Conservation (phyloP, 148 eudicot species). For the Cornus kousa region DNA sequence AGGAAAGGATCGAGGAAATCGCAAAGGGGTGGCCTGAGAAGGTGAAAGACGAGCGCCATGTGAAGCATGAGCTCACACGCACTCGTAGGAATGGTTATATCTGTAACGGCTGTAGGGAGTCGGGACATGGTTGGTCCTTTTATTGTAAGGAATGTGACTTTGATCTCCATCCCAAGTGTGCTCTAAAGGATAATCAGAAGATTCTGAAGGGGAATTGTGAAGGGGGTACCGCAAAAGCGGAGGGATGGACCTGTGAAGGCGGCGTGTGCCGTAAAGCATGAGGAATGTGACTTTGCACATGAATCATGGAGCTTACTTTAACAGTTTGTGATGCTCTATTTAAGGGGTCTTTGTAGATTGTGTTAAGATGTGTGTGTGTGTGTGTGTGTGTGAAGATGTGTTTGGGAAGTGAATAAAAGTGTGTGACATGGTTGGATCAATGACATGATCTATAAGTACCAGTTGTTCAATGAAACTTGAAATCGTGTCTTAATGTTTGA, state of each 20-base stretch:
- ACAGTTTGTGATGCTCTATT: not conserved
- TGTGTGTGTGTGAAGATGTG: not conserved
- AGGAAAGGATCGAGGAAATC: constrained; percentile 27
- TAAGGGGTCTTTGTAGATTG: not conserved
- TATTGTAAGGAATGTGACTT: not conserved
- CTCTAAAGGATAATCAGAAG: not conserved
- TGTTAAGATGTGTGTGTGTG: not conserved
- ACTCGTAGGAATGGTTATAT: not conserved
- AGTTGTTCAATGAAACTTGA: no score
- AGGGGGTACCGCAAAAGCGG: not conserved
- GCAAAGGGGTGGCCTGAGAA: constrained; percentile 39
- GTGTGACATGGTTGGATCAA: no score
- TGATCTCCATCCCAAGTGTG: not conserved
- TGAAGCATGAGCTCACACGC: not conserved
- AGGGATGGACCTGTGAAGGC: constrained; percentile 50
- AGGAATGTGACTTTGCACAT: not conserved
- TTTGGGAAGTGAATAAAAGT: not conserved
- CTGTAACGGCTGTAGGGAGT: not conserved
- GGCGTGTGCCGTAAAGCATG: constrained; percentile 45
- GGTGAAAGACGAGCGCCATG: constrained; percentile 28
- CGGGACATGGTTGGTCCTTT: constrained; percentile 10
- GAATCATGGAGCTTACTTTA: not conserved
- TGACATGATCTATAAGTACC: not conserved
- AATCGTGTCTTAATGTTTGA: no score
- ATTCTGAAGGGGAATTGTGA: not conserved